A percentile compares a stretch with the other conserved stretches of the same genome.
Evolutionary conservation across 2,329 filamentous ascomycete genomes (phyloP).

Genomic region (Berkeleyomyces basicola): DNA sequence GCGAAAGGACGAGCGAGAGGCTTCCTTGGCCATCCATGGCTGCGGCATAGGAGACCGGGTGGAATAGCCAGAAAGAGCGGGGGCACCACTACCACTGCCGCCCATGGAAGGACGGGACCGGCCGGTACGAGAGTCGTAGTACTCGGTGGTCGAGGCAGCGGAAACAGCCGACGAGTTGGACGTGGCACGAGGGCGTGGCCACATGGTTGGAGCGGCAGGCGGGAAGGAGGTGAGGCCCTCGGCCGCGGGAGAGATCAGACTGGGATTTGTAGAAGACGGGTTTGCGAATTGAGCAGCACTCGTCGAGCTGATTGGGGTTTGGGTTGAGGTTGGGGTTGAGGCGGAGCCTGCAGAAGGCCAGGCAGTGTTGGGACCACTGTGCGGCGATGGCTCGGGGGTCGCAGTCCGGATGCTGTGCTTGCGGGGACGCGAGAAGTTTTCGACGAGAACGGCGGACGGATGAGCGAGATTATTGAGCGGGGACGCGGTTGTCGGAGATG

Average conservation of each 20-base stretch:
- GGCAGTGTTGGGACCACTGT: conserved; percentile 8
- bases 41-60: conserved; percentile 15
- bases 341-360: not conserved
- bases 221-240: too few species aligned
- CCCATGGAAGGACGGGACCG: conserved; percentile 14
- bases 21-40: conserved; percentile 34
- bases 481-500: conserved; percentile 19
- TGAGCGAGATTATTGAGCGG: not conserved
- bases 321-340: not conserved
- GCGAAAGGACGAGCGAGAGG: conserved; percentile 38
- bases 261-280: not conserved
- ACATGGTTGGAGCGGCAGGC: not conserved
- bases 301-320: not conserved
- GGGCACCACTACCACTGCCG: not conserved
- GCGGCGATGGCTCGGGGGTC: conserved; percentile 7
- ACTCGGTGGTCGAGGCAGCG: conserved; percentile 26
- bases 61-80: not conserved
- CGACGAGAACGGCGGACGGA: conserved; percentile 22
- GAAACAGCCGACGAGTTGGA: conserved; percentile 30
- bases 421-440: conserved; percentile 44
- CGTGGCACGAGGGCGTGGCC: conserved; percentile 15
- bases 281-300: not conserved
- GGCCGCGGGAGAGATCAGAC: too few species aligned
- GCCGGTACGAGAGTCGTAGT: conserved; percentile 21
- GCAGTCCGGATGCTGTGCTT: conserved; percentile 30